Evolutionary conservation across 139 green algal species (phyloP).

Genomic region (Cymbomonas tetramitiformis): DNA sequence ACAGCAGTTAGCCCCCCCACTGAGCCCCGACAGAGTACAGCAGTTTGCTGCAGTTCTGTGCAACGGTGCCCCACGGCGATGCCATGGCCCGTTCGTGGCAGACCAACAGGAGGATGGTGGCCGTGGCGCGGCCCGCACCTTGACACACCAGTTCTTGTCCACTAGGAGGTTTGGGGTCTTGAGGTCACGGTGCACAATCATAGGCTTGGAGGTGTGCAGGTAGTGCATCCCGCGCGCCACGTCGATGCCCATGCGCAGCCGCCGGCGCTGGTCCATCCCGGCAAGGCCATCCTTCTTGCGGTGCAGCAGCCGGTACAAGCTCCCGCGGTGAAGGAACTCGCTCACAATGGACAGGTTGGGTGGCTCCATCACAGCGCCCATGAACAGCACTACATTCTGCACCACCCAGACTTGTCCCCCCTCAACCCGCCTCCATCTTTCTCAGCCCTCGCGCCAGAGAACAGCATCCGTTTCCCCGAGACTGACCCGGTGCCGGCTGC

Average conservation of each 20-base stretch:
- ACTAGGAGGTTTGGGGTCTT: constrained; percentile 53
- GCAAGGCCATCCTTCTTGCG: background rate
- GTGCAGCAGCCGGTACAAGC: constrained; percentile 51
- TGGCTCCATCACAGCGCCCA: constrained; percentile 18
- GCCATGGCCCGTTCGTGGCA: no score
- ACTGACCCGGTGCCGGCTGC: no score
- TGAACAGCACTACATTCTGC: constrained; percentile 19
- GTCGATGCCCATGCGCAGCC: constrained; percentile 64
- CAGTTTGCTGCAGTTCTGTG: no score
- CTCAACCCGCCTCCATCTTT: no score
- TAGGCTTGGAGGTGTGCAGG: constrained; percentile 58
- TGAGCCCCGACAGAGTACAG: no score
- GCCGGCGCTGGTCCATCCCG: constrained; percentile 14
- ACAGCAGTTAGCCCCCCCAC: no score
- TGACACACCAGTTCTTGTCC: constrained; percentile 74
- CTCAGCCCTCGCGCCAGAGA: no score
- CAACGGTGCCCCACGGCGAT: no score
- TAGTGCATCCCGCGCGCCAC: constrained; percentile 49
- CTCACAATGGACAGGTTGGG: constrained; percentile 60
- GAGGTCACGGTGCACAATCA: constrained; percentile 74
- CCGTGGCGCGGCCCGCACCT: constrained; percentile 47
- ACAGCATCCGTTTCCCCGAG: no score
- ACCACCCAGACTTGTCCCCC: no score
- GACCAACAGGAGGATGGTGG: no score
- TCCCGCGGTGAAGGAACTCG: constrained; percentile 46